These are phyloP conservation scores for Cucurbita moschata DNA, from an alignment of 306 rosid genomes.

Conservation along the genomic window DNA sequence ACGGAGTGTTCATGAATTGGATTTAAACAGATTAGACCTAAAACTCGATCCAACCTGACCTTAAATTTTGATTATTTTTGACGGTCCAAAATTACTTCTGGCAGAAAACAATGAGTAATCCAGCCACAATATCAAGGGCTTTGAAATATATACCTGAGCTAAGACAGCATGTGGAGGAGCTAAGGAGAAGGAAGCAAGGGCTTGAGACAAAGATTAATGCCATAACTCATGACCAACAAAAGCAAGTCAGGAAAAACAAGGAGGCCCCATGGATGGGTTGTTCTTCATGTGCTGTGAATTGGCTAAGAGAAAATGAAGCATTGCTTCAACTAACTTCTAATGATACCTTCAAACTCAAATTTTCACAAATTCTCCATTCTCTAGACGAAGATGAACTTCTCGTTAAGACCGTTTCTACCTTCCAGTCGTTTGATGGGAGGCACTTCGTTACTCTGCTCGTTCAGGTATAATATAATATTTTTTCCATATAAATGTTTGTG, in stretches of 20 bases:
- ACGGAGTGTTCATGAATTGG: no score
- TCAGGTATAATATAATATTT: constrained; percentile 5
- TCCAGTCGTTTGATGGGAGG: constrained; percentile 33
- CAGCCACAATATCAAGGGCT: constrained; percentile 35
- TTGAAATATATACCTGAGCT: constrained; percentile 47
- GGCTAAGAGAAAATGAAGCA: constrained; percentile 33
- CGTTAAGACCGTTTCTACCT: constrained; percentile 40
- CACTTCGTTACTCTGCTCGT: constrained; percentile 35
- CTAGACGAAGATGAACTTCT: constrained; percentile 35
- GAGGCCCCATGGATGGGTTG: constrained; percentile 5
- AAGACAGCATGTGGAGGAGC: constrained; percentile 31
- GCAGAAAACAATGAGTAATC: constrained; percentile 53
- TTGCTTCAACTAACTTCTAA: constrained; percentile 32
- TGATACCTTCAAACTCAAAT: constrained; percentile 2
- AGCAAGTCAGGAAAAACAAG: background rate
- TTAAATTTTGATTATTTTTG: no score
- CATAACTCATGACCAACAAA: background rate
- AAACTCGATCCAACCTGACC: no score
- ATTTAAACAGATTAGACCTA: no score
- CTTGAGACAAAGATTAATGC: background rate
- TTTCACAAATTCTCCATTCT: constrained; percentile 30
- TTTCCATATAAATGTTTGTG: no score
- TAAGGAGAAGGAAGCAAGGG: constrained; percentile 27
- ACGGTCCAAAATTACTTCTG: no score
- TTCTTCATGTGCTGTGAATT: constrained; percentile 20